phyloP scores from a whole-genome alignment of 148 eudicot species.

The Arbutus unedo region DNA sequence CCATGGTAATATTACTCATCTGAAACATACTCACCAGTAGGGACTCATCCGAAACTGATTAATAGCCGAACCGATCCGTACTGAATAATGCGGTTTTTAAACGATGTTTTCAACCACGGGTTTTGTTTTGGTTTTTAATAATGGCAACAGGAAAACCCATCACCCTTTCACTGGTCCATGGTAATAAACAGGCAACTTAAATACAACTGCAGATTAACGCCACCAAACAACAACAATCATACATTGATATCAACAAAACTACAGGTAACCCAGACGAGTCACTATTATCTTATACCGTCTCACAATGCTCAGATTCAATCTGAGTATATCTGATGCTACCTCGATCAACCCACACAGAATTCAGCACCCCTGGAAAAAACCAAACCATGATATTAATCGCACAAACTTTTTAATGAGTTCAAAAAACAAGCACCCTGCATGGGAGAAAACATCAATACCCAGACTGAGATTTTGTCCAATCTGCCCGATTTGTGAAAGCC shows the following conservation, averaged over 20 bases:
- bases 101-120: too few relatives aligned
- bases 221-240: constrained; percentile 13
- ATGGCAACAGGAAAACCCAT: constrained; percentile 1
- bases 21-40: too few relatives aligned
- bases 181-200: constrained; percentile 7
- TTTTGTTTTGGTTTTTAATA: not conserved
- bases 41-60: too few relatives aligned
- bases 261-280: not conserved
- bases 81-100: not conserved
- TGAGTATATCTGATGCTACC: constrained; percentile 25
- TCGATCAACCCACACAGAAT: constrained; percentile 24
- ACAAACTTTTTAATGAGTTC: not conserved
- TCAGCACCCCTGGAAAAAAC: constrained; percentile 19
- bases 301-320: constrained; percentile 9
- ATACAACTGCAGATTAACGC: constrained; percentile 20
- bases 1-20: not conserved
- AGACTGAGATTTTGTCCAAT: constrained; percentile 17
- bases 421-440: not conserved
- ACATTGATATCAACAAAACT: constrained; percentile 4
- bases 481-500: constrained; percentile 17
- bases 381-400: constrained; percentile 11
- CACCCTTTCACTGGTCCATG: not conserved
- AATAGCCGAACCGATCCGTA: too few relatives aligned
- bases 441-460: constrained; percentile 9
- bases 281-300: not conserved